Evolutionary conservation across 352 stramenopile genomes (phyloP).

Genomic region (Phytopythium kandeliae): DNA sequence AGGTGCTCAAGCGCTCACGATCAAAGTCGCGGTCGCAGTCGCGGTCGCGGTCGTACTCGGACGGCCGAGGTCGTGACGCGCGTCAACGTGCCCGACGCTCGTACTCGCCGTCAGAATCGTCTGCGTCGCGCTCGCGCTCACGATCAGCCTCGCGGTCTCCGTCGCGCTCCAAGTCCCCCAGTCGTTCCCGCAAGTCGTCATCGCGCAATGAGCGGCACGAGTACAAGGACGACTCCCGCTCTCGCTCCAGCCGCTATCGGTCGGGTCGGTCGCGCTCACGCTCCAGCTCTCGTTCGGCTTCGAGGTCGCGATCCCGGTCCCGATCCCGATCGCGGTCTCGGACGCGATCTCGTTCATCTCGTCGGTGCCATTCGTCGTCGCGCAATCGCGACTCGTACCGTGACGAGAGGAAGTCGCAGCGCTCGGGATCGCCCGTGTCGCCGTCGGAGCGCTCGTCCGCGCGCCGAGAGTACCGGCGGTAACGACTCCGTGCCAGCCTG

Average conservation of each 20-base stretch:
- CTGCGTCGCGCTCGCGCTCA: constrained; percentile 19
- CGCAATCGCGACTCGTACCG: background rate
- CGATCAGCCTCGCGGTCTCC: constrained; percentile 22
- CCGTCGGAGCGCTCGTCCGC: background rate
- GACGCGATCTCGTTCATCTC: background rate
- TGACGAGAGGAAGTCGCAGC: constrained; percentile 3
- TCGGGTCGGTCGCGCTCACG: background rate
- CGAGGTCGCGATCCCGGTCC: too few species aligned
- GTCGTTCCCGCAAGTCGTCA: background rate
- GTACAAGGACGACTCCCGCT: constrained; percentile 1
- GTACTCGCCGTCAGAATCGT: constrained; percentile 30
- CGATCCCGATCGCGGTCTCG: constrained; percentile 2
- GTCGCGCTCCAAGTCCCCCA: constrained; percentile 6
- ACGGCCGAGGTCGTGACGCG: constrained; percentile 18
- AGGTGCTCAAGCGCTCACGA: constrained; percentile 12
- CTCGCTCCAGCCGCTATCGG: background rate
- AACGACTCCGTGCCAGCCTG: too few species aligned
- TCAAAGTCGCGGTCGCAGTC: constrained; percentile 14
- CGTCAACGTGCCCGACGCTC: constrained; percentile 14
- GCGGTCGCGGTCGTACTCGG: constrained; percentile 23
- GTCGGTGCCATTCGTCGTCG: background rate
- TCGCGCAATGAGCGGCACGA: background rate
- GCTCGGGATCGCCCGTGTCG: background rate
- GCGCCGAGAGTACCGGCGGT: constrained; percentile 1
- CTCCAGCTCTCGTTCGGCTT: constrained; percentile 1